A percentile compares a stretch with the other conserved stretches of the same genome.
Conservation (phyloP, 768 basidiomycete species). For the Termitomyces sp. region DNA sequence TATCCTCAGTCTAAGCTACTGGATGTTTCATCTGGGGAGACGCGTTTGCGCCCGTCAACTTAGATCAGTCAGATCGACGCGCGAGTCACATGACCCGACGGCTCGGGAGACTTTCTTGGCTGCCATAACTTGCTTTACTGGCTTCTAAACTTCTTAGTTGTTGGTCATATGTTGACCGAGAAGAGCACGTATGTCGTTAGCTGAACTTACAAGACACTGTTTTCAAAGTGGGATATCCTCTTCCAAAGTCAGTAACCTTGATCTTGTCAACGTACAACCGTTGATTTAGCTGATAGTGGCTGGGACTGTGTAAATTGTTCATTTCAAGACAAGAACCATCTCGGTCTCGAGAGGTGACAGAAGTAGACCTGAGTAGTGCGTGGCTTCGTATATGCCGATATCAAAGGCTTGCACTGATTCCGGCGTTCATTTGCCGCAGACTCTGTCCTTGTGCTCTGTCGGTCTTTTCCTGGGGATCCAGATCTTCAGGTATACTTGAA, state of each 20-base stretch:
- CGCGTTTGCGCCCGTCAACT: too few relatives aligned
- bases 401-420: not conserved
- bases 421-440: constrained; percentile 33
- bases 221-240: constrained; percentile 68
- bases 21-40: too few relatives aligned
- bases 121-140: too few relatives aligned
- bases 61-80: too few relatives aligned
- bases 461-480: constrained; percentile 65
- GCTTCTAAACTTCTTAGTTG: not conserved
- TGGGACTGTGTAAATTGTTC: constrained; percentile 56
- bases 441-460: constrained; percentile 62
- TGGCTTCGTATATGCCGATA: constrained; percentile 9
- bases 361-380: constrained; percentile 59
- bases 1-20: too few relatives aligned
- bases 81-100: constrained; percentile 2
- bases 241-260: constrained; percentile 42
- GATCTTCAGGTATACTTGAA: constrained; percentile 63
- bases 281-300: constrained; percentile 44
- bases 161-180: not conserved
- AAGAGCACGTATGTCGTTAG: constrained; percentile 49
- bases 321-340: constrained; percentile 42
- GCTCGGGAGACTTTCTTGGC: too few relatives aligned
- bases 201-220: constrained; percentile 65
- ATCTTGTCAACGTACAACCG: not conserved
- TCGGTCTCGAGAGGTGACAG: constrained; percentile 37